Evolutionary conservation across 2,329 filamentous ascomycete species (phyloP), one percentile per base, ranked within the genome.

Genomic region (Phaeophleospora eucalypticola): DNA sequence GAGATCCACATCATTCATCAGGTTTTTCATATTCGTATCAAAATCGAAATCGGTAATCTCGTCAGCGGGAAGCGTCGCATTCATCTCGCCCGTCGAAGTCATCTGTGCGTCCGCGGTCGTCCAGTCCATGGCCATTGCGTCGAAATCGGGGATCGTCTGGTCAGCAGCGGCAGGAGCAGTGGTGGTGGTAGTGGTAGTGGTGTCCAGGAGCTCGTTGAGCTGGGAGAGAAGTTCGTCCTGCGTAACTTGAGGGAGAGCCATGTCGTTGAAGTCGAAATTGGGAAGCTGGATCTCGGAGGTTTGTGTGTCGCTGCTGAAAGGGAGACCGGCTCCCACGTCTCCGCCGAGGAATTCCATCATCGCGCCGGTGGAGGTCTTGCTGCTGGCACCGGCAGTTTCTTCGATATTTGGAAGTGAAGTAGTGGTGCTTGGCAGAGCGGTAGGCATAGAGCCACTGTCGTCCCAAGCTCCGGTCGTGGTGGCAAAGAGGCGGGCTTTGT

Each of bases 311-410:
- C 46, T 46, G 40, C 48, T 56, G 48, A 64, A 63, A 3, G 58
- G 52, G 12, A 61, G 44, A n/a, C 43, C 19, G 8, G 45, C 43
- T 9, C 55, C 59, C 2, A 61, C 27, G 16, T 56, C 41, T 8
- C 48, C 49, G 8, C 58, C 61, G 1, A 63, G 43, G 36, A 62
- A 62, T 24, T 62, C 60, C 57, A 60, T 61, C 60, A 62, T 62
- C 8, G 60, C 59, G 16, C 60, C 61, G 1, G 59, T 63, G 10
- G 51, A 47, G 18, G 58, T 62, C 9, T 49, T 45, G 19, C 33
- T 41, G n/a, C n/a, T n/a, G n/a, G n/a, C n/a, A n/a, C n/a, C n/a
- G n/a, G n/a, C n/a, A 2, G 41, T 37, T 15, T 58, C 47, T 9
- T 36, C 40, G 32, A 58, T 52, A 15, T 48, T 37, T 2, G 51